A percentile compares a stretch with the other conserved stretches of the same genome.
Conservation (phyloP, 2,329 filamentous ascomycete species). For the Sporothrix variecibatus region DNA sequence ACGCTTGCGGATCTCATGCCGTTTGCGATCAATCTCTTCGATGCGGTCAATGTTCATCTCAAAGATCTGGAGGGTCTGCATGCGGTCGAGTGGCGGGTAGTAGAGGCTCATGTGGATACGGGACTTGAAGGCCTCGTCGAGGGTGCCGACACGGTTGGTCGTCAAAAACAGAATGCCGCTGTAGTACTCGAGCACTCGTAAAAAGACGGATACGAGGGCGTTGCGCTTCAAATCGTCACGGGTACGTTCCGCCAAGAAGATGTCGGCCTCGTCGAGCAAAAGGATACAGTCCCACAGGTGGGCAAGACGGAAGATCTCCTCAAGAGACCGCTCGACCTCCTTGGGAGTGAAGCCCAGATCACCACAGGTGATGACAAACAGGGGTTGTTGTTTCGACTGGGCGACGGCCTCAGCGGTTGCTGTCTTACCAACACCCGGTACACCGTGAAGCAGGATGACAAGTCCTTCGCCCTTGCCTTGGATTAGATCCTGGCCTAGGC, state of each 20-base stretch:
- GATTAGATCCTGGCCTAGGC: constrained; percentile 43
- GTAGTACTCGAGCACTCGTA: constrained; percentile 51
- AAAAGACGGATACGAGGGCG: constrained; percentile 46
- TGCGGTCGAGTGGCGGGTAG: constrained; percentile 37
- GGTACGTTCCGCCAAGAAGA: constrained; percentile 32
- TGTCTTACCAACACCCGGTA: constrained; percentile 53
- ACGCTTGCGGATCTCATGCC: not conserved
- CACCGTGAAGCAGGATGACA: constrained; percentile 49
- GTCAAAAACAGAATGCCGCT: constrained; percentile 52
- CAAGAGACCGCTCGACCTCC: constrained; percentile 37
- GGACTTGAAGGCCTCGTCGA: constrained; percentile 54
- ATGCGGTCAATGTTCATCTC: constrained; percentile 30
- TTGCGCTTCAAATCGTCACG: constrained; percentile 37
- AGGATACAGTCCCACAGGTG: constrained; percentile 33
- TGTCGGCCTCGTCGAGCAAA: constrained; percentile 35
- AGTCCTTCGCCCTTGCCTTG: constrained; percentile 49
- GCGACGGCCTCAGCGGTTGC: constrained; percentile 45
- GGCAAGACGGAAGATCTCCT: constrained; percentile 32
- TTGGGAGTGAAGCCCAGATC: constrained; percentile 47
- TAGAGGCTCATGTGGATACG: constrained; percentile 49
- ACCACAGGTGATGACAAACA: constrained; percentile 53
- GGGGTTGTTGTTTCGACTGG: constrained; percentile 45
- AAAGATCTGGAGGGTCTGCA: constrained; percentile 30
- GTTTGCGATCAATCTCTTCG: constrained; percentile 25
- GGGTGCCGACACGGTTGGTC: constrained; percentile 51